Evolutionary conservation across 352 stramenopile genomes (phyloP), one percentile per base, ranked within the genome.

Genomic region (Phytophthora palmivora): DNA sequence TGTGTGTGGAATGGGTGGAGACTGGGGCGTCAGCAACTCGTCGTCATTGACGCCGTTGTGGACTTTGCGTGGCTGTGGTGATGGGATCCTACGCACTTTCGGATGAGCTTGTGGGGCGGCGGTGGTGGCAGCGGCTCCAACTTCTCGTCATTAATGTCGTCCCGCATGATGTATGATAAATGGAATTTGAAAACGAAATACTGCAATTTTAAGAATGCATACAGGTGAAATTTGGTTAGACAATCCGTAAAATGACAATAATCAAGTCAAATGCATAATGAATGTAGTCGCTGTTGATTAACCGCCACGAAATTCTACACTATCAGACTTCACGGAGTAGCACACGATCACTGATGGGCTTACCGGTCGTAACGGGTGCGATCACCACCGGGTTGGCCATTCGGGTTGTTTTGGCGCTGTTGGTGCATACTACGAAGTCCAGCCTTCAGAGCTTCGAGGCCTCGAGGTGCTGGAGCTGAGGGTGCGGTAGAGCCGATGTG

Each of bases 391-490:
- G 59, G 34, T 14, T 57, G 61, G 12, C 65, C 61, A 18, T 67
- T 63, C 8, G 49, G 12, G 32, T 74, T 70, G 48, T 59, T 65
- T 43, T 72, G 73, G 32, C 86, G 84, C 45, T 91, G 79, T 63
- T 91, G 82, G 45, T 95, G 86, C 84, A 95, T 95, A 74, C 82
- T 95, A 50, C 86, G 86, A 24, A 95, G 78, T 44, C 86, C 86
- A 21, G 84, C 82, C 60, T 92, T 92, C 22, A 95, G 59, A 19
- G 86, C 86, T 18, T 95, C 86, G 6, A 95, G 65, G 21, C 82
- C 74, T 33, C 71, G 81, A 12, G 62, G 74, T 6, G 18, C 32
- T 15, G 52, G 52, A 9, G 59, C 57, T 10, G 72, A 34, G 28
- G 59, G 18, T n/a, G 49, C 56, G 9, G 79, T 52, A 8, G 62